Percentiles rank a stretch among this genome's conserved stretches.
Evolutionary conservation across 148 eudicot species (phyloP).

Genomic region (Camellia sinensis): DNA sequence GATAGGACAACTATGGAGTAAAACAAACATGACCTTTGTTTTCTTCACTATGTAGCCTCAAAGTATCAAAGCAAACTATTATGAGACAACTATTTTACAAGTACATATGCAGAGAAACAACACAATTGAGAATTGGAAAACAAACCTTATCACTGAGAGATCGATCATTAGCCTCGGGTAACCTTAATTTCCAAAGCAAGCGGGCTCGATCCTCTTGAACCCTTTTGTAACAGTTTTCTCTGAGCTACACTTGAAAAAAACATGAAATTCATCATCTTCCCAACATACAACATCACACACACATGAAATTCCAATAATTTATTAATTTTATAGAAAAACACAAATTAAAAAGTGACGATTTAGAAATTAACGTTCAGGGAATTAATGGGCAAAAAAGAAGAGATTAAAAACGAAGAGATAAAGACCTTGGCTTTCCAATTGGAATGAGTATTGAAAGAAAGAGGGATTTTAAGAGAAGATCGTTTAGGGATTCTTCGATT

Average conservation of each 20-base stretch:
- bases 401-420: background rate
- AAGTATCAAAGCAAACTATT: constrained; percentile 1
- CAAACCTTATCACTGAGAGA: constrained; percentile 43
- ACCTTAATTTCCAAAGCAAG: constrained; percentile 72
- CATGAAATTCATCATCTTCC: background rate
- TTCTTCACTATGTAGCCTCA: background rate
- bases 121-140: constrained; percentile 4
- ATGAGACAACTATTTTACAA: background rate
- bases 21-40: no score
- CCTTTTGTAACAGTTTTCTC: constrained; percentile 74
- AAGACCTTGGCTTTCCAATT: constrained; percentile 67
- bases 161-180: constrained; percentile 31
- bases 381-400: background rate
- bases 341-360: no score
- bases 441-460: constrained; percentile 29
- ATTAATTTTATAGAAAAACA: no score
- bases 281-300: background rate
- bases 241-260: constrained; percentile 41
- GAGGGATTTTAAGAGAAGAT: constrained; percentile 46
- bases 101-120: background rate
- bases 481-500: constrained; percentile 21
- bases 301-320: no score
- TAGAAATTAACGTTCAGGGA: background rate
- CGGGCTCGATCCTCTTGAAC: constrained; percentile 66
- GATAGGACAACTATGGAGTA: no score